Evolutionary conservation across 2,329 filamentous ascomycete genomes (phyloP), one percentile per base, ranked within the genome.

Genomic region (Ophiostoma fasciatum): DNA sequence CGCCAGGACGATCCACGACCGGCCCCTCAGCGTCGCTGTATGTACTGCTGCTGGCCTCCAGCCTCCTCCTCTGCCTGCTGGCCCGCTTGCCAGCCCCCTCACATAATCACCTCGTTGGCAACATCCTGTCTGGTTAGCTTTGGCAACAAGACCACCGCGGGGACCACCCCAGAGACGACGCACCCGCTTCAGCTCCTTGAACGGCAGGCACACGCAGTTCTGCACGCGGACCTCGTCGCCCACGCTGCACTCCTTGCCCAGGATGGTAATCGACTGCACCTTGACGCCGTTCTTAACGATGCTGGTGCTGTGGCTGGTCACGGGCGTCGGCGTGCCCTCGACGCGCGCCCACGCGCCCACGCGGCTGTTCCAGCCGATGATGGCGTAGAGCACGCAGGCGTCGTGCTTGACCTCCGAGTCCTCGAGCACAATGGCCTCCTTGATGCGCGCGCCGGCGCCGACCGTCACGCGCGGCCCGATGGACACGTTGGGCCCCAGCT

Each of bases 261-360:
- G 61, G 47, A 96, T 98, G 31, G 88, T 96, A 54, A 96, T 90
- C 58, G 84, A 93, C 68, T 96, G 90, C 35, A 98, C 90, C 68
- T 96, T 96, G 59, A 96, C 78, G 35, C 90, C 90, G 52, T 94
- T 93, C 74, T 94, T 96, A 59, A 96, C 70, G 50, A 96, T 85
- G 61, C 81, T 94, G 12, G 88, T 96, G 36, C 75, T 82, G 63
- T 96, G 88, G 64, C 81, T 94, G 35, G 71, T 78, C 37, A 83
- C 75, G 0, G 87, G 81, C 13, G 82, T 92, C 1, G 88, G 87
- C 1, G 85, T 94, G 37, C 90, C 90, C 61, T 98, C 90, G 19
- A 98, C 88, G 56, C 90, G 80, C 35, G 90, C 87, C 90, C 90
- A 98, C n/a, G 88, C 84, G 43, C 90, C 90, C 13, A 98, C 78